A percentile compares a stretch with the other conserved stretches of the same genome.
phyloP scores from a whole-genome alignment of 805 yeast genomes.

The Starmerella riodocensis region DNA sequence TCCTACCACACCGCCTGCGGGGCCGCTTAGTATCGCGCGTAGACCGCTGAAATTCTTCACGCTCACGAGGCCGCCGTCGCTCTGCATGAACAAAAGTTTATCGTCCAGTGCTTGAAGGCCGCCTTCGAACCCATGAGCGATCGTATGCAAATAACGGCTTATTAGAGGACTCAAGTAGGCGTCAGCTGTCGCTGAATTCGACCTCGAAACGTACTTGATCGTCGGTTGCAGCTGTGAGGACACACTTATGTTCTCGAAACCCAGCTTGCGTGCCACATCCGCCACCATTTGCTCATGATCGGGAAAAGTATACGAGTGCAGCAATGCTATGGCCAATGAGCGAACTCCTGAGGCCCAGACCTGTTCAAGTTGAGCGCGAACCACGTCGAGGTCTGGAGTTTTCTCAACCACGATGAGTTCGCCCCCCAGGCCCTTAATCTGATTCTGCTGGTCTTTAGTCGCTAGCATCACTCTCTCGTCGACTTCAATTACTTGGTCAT shows the following conservation, averaged over 20 bases:
- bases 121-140: conserved; percentile 47
- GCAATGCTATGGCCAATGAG: conserved; percentile 57
- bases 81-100: conserved; percentile 62
- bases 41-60: conserved; percentile 76
- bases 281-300: conserved; percentile 54
- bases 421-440: conserved; percentile 50
- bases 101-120: conserved; percentile 32
- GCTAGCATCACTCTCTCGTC: conserved; percentile 85
- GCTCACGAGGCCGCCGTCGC: conserved; percentile 89
- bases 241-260: conserved; percentile 55
- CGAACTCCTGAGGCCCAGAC: conserved; percentile 46
- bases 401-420: conserved; percentile 49
- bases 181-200: conserved; percentile 68
- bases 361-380: conserved; percentile 32
- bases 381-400: conserved; percentile 35
- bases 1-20: conserved; percentile 97
- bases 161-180: conserved; percentile 76
- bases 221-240: conserved; percentile 62
- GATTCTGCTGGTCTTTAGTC: conserved; percentile 42
- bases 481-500: conserved; percentile 64
- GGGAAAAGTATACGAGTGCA: conserved; percentile 64
- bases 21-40: conserved; percentile 82
- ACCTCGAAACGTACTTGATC: conserved; percentile 63
- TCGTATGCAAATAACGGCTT: conserved; percentile 46
- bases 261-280: conserved; percentile 46